phyloP scores from a whole-genome alignment of 257 asterid species.

The Perilla frutescens region DNA sequence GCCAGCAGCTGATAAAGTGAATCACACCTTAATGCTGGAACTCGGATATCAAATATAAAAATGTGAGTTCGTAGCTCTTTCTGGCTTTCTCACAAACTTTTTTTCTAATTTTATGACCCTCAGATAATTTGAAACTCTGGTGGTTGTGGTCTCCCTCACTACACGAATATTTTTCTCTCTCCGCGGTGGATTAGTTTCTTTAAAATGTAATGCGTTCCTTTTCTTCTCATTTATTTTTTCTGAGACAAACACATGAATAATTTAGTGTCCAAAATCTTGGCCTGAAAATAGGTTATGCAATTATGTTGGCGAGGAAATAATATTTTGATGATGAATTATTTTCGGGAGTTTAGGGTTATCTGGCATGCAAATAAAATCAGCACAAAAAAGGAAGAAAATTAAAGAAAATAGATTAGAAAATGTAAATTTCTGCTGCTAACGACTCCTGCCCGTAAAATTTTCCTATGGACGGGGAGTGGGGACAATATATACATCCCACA shows the following conservation, averaged over 20 bases:
- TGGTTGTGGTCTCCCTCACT: not conserved
- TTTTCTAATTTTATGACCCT: not conserved
- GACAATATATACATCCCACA: no score
- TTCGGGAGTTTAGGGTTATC: no score
- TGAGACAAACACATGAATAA: not conserved
- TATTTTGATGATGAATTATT: no score
- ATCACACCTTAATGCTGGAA: conserved; percentile 89
- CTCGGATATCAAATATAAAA: conserved; percentile 48
- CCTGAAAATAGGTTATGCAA: not conserved
- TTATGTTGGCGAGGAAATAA: no score
- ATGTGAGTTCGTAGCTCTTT: conserved; percentile 13
- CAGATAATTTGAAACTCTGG: not conserved
- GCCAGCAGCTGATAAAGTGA: conserved; percentile 63
- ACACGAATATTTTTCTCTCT: not conserved
- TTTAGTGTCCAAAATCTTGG: not conserved
- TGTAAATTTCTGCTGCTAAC: no score
- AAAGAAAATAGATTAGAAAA: no score
- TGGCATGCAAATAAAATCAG: no score
- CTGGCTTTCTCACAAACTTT: not conserved
- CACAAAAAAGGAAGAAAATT: no score
- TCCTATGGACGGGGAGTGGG: no score
- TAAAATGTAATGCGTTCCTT: not conserved
- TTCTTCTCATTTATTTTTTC: not conserved
- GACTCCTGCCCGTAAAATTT: no score
- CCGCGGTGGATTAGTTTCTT: conserved; percentile 14